phyloP scores from a whole-genome alignment of 306 rosid genomes.

The Vigna angularis region DNA sequence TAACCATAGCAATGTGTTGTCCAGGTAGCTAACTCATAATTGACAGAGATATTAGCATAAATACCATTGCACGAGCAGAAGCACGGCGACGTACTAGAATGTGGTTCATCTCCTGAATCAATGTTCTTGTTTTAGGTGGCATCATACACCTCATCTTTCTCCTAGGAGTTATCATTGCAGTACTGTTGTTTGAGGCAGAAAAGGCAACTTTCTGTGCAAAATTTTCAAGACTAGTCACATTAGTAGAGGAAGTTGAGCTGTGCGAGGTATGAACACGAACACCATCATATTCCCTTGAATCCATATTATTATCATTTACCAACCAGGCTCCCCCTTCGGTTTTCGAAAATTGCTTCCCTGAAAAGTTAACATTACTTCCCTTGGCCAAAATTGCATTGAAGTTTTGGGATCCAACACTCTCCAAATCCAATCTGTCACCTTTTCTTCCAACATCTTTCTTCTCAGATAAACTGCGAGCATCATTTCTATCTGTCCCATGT shows the following conservation, averaged over 20 bases:
- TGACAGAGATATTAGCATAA: conserved; percentile 33
- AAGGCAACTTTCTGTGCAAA: conserved; percentile 42
- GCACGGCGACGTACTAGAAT: conserved; percentile 63
- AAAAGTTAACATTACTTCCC: conserved; percentile 43
- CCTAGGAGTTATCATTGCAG: conserved; percentile 37
- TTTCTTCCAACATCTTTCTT: conserved; percentile 42
- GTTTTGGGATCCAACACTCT: conserved; percentile 44
- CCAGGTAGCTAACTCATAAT: conserved; percentile 30
- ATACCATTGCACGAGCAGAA: conserved; percentile 79
- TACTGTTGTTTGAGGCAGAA: conserved; percentile 40
- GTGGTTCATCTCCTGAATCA: conserved; percentile 74
- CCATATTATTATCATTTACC: conserved; percentile 38
- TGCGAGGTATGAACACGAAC: conserved; percentile 34
- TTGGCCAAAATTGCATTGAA: conserved; percentile 39
- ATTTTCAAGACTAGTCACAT: conserved; percentile 39
- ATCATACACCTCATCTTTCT: conserved; percentile 69
- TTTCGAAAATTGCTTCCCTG: conserved; percentile 48
- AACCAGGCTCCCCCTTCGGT: conserved; percentile 41
- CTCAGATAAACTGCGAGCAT: conserved; percentile 35
- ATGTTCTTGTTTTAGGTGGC: conserved; percentile 83
- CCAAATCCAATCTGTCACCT: conserved; percentile 40
- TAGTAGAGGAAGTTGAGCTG: conserved; percentile 39
- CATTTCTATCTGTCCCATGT: conserved; percentile 32
- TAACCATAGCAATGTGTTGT: conserved; percentile 31
- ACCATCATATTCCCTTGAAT: conserved; percentile 44